Evolutionary conservation across 2,329 filamentous ascomycete species (phyloP).

Genomic region (Fusarium aywerte): DNA sequence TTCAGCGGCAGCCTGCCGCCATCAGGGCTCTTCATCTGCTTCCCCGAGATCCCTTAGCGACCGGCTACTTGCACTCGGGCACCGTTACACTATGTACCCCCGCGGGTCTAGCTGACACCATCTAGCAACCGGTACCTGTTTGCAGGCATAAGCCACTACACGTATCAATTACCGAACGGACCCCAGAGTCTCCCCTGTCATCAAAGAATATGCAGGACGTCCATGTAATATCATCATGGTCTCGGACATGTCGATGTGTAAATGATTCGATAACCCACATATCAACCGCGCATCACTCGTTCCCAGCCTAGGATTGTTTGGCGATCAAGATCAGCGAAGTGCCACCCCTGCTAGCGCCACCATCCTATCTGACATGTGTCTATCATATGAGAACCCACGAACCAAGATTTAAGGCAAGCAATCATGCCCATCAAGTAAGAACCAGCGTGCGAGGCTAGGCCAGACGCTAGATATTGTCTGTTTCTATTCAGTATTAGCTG

Average conservation of each 20-base stretch:
- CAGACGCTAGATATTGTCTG: conserved; percentile 21
- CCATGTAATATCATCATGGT: conserved; percentile 6
- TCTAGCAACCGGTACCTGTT: not conserved
- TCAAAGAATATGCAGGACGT: not conserved
- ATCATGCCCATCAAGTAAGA: conserved; percentile 35
- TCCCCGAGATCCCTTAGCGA: conserved; percentile 12
- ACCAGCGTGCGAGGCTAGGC: conserved; percentile 40
- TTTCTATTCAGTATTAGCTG: conserved; percentile 1
- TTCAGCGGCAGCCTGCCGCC: conserved; percentile 31
- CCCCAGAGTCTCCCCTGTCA: conserved; percentile 3
- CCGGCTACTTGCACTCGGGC: conserved; percentile 24
- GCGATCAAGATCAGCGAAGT: conserved; percentile 44
- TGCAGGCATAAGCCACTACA: conserved; percentile 5
- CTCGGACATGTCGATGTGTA: conserved; percentile 7
- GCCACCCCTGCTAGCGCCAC: conserved; percentile 42
- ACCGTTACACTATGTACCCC: conserved; percentile 28
- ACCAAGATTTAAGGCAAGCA: conserved; percentile 40
- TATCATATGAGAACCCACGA: conserved; percentile 45
- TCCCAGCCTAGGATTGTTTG: conserved; percentile 10
- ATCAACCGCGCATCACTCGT: conserved; percentile 13
- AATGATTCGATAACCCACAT: conserved; percentile 38
- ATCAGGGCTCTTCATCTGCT: conserved; percentile 15
- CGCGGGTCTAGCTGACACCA: conserved; percentile 3
- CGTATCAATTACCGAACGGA: conserved; percentile 8
- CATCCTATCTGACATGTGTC: conserved; percentile 44